Evolutionary conservation across 2,329 filamentous ascomycete species (phyloP).

Genomic region (Botrytis pseudocinerea): DNA sequence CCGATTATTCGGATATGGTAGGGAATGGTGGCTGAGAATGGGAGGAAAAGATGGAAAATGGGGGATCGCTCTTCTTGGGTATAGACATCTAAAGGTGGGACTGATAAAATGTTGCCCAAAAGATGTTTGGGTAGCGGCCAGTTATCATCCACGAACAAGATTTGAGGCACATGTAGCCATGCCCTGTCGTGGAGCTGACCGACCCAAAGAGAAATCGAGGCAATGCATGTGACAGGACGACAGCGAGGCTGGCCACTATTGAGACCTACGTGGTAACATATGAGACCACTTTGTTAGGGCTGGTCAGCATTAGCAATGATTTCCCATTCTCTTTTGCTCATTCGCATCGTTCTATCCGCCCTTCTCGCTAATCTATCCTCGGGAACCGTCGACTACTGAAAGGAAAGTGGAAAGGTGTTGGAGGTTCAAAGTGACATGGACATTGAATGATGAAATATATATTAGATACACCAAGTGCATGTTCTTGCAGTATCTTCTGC

Average conservation of each 20-base stretch:
- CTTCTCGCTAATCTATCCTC: background rate
- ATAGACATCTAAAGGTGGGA: background rate
- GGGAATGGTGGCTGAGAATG: background rate
- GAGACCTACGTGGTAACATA: background rate
- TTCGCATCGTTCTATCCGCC: background rate
- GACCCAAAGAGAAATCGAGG: background rate
- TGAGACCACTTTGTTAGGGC: background rate
- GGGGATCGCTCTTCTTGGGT: background rate
- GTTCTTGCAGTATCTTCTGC: background rate
- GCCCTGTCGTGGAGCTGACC: background rate
- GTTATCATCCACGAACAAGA: background rate
- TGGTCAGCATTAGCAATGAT: background rate
- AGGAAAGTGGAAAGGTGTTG: background rate
- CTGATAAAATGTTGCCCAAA: background rate
- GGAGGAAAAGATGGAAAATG: background rate
- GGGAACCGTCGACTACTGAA: background rate
- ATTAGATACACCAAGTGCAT: background rate
- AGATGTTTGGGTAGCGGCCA: background rate
- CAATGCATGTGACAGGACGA: conserved; percentile 2
- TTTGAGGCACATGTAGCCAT: background rate
- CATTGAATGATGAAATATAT: background rate
- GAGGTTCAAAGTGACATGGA: background rate
- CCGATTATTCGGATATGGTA: conserved; percentile 9
- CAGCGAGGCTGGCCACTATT: background rate
- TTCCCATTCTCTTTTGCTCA: background rate